Base-by-base conservation (phyloP, 1,139 yeast species). In the Hyphopichia fennica region DNA sequence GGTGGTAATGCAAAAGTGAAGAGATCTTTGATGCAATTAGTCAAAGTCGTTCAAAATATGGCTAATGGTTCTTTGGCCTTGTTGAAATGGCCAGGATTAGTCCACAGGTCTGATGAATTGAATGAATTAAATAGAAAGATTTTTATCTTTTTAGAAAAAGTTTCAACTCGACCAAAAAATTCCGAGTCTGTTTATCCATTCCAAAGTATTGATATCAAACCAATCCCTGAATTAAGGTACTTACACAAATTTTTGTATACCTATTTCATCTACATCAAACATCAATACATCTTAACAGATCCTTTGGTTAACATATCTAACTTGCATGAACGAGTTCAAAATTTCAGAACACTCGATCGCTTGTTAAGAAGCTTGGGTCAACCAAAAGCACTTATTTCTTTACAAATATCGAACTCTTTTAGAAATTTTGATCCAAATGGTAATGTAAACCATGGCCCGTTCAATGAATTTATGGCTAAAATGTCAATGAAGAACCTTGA, bases 41-140 rank as follows among this genome's bases (percentile, higher is more conserved):
- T 96, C 3, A 88, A 90, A 55, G 82, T 87, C 25, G 69, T 91
- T 35, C 99, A 93, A 65, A 82, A 86, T 52, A 77, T 91, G 69
- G 97, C 96, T 0, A 93, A 93, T 55, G 91, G 89, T 8, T 72
- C 90, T 0, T 67, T 77, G 35, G 66, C 72, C 2, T 67, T 82
- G 15, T 63, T 82, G 22, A 84, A 79, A 57, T 80, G 88, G 81
- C 82, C 85, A 2, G 65, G 80, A 1, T 57, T 86, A 36, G 63
- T 63, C 18, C 44, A 67, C 2, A 65, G 69, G 42, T 58, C 58
- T 35, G 75, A 67, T 0, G 78, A 77, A 43, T 57, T 86, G 38
- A 56, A 63, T 13, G 67, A 53, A 4, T 60, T 82, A 43, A 79
- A 75, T 39, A 52, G 58, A 7, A 72, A 72, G 45, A 67, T 87